These are phyloP conservation scores for Ceratobasidium sp. DNA, from an alignment of 1,284 basidiomycete species.

Conservation along the genomic window DNA sequence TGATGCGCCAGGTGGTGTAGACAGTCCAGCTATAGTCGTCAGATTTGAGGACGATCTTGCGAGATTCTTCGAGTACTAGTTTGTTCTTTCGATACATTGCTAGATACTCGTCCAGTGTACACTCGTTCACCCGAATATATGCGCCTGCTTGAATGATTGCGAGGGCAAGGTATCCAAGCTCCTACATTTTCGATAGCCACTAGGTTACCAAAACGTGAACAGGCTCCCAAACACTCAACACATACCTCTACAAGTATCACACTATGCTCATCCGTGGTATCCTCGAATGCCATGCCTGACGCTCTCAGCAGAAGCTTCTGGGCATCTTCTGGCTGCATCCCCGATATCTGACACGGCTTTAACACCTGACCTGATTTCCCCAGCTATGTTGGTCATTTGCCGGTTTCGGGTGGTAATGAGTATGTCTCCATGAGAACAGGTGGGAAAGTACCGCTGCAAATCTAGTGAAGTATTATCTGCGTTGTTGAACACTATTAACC, in stretches of 20 bases:
- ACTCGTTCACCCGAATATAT: not conserved
- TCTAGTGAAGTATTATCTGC: not conserved
- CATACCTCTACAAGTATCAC: not conserved
- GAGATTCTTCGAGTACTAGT: no score
- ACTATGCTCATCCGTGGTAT: not conserved
- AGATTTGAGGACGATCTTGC: no score
- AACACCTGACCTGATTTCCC: not conserved
- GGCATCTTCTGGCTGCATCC: not conserved
- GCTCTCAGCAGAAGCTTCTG: not conserved
- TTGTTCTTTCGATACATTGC: not conserved
- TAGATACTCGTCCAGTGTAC: not conserved
- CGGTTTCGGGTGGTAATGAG: slow-evolving; percentile 38
- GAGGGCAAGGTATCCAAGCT: not conserved
- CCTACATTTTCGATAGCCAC: not conserved
- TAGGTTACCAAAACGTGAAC: not conserved
- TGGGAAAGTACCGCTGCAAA: slow-evolving; percentile 12
- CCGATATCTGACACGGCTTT: not conserved
- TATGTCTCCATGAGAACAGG: slow-evolving; percentile 19
- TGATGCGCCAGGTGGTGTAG: not conserved
- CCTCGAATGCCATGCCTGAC: not conserved
- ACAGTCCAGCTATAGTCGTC: not conserved
- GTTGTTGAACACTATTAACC: slow-evolving; percentile 12
- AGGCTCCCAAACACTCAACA: not conserved
- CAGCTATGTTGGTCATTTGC: not conserved
- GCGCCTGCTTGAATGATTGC: slow-evolving; percentile 16